Evolutionary conservation across 257 asterid species (phyloP).

Genomic region (Prunella vulgaris): DNA sequence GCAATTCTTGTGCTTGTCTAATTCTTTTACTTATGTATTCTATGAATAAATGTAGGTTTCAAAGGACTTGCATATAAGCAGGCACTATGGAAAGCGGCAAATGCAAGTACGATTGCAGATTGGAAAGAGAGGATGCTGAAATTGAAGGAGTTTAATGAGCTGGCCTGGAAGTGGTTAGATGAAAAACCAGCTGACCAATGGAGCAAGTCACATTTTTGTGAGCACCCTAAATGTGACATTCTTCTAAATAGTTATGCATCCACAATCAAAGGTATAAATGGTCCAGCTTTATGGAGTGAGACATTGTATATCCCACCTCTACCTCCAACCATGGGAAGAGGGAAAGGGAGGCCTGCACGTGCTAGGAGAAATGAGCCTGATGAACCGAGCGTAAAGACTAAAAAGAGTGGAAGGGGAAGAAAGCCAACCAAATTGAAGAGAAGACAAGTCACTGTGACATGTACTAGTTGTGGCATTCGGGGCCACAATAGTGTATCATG

Average conservation of each 20-base stretch:
- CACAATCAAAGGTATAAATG: neutral
- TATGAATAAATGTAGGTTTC: neutral
- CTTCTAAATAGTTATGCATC: neutral
- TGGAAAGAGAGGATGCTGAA: neutral
- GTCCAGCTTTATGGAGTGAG: neutral
- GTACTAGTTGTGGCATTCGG: neutral
- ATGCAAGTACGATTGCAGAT: neutral
- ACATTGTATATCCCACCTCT: neutral
- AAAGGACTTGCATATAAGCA: neutral
- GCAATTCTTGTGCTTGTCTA: neutral
- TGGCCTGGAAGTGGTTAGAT: too few relatives aligned
- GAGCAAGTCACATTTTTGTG: too few relatives aligned
- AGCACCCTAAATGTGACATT: too few relatives aligned
- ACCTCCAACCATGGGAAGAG: neutral
- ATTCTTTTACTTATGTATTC: neutral
- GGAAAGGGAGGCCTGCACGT: neutral
- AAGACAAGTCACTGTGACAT: neutral
- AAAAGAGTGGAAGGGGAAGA: neutral
- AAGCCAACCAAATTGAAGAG: neutral
- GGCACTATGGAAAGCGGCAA: neutral
- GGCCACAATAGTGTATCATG: neutral
- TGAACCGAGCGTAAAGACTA: neutral
- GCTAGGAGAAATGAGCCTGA: neutral
- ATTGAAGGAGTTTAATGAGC: too few relatives aligned
- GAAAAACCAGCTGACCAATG: too few relatives aligned